A percentile compares a stretch with the other conserved stretches of the same genome.
Conservation (phyloP, 192 early-diverging fungal genomes). For the Umbelopsis ramanniana region DNA sequence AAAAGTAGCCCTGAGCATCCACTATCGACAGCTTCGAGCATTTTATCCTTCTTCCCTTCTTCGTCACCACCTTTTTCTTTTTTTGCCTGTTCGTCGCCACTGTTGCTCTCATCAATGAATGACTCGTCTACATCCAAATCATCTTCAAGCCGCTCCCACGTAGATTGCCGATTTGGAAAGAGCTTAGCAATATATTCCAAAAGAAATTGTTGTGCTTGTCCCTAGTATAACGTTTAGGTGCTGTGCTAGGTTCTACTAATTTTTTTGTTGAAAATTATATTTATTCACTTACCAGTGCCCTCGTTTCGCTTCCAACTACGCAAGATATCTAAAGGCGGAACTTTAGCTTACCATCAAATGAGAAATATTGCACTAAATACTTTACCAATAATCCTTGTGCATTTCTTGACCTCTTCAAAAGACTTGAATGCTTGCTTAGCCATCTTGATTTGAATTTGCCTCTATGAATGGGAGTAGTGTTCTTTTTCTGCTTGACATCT, state of each 20-base stretch:
- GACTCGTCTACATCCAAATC: slow-evolving; percentile 34
- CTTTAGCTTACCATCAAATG: too few species aligned
- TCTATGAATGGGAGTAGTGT: slow-evolving; percentile 38
- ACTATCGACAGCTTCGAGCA: slow-evolving; percentile 53
- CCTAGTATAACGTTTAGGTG: neutral
- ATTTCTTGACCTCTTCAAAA: slow-evolving; percentile 34
- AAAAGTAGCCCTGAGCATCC: slow-evolving; percentile 54
- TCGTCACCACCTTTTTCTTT: neutral
- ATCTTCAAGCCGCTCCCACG: slow-evolving; percentile 37
- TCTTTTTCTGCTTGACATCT: slow-evolving; percentile 1
- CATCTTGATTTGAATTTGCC: slow-evolving; percentile 40
- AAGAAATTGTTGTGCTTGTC: slow-evolving; percentile 35
- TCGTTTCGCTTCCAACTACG: slow-evolving; percentile 33
- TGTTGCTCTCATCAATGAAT: neutral
- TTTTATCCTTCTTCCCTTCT: slow-evolving; percentile 8
- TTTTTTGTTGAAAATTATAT: neutral
- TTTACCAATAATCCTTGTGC: slow-evolving; percentile 33
- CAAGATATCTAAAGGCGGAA: slow-evolving; percentile 21
- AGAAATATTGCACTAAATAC: neutral
- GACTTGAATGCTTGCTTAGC: slow-evolving; percentile 36
- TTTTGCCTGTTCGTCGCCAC: neutral
- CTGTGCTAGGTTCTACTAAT: neutral
- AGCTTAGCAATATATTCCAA: slow-evolving; percentile 29
- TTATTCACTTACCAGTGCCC: slow-evolving; percentile 32
- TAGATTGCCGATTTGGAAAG: slow-evolving; percentile 30